Evolutionary conservation across 139 green algal species (phyloP), one percentile per base, ranked within the genome.

Genomic region (Tetraselmis striata): DNA sequence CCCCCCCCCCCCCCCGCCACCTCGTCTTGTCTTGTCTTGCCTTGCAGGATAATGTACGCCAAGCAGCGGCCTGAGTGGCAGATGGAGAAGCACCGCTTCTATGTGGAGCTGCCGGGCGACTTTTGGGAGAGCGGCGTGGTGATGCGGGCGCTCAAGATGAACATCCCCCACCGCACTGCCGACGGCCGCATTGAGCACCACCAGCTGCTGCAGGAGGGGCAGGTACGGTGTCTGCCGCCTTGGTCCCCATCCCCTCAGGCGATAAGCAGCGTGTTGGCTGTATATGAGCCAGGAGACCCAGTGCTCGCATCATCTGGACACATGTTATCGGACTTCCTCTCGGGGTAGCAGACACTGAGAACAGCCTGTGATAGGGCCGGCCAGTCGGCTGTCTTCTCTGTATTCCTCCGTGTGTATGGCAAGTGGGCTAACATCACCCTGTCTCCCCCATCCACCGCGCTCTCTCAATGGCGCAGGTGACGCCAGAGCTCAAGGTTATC

Each of bases 81-180:
- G 31, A 94, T 95, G 90, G 92, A 95, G 86, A 94, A 93, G 86
- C 86, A 90, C 29, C 86, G 91, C 2, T 95, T 90, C 85, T 95
- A 94, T 74, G 85, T 84, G 29, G 88, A 93, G 84, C 87, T 95
- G 67, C 92, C 92, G 30, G 92, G 92, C 2, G 92, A 95, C 79
- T 81, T 95, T 27, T 95, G 88, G 88, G 84, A 92, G 83, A 85
- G 93, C 59, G 88, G 89, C 29, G 84, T 83, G 23, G 84, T 95
- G n/a, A 89, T 95, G 89, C 30, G 84, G 31, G 76, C 92, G 1
- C 85, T 93, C 80, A 92, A 92, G 79, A 32, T 81, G n/a, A 90
- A 89, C 79, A 23, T 30, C 59, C 83, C 79, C 1, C 83, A 87
- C 77, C 75, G 79, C 84, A 88, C 32, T 28, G 84, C 77, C n/a